Evolutionary conservation across 495 filamentous ascomycete species (phyloP).

Genomic region (Tuber magnatum): DNA sequence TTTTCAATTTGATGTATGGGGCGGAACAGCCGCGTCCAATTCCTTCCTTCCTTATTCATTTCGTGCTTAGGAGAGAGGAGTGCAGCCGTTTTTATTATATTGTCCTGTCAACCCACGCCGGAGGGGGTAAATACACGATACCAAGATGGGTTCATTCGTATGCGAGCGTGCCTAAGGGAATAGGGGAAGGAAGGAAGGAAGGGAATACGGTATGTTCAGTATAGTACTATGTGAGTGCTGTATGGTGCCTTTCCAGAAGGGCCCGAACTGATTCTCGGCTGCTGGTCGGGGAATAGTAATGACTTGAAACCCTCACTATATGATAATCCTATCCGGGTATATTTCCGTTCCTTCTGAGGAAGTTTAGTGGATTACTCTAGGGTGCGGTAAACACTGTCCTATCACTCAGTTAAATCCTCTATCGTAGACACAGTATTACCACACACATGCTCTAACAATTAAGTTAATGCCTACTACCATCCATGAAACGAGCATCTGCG

Average conservation of each 20-base stretch:
- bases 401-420: background rate
- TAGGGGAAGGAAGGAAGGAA: conserved; percentile 24
- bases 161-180: background rate
- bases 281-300: background rate
- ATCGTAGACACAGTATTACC: background rate
- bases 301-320: background rate
- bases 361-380: background rate
- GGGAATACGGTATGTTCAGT: conserved; percentile 10
- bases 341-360: background rate
- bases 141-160: background rate
- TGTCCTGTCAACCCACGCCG: background rate
- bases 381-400: background rate
- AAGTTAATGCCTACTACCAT: background rate
- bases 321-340: background rate
- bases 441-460: background rate
- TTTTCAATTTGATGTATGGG: too few relatives aligned
- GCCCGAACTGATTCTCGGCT: background rate
- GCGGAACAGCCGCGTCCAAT: too few relatives aligned
- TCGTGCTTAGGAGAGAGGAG: background rate
- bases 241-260: background rate
- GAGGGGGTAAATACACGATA: conserved; percentile 3
- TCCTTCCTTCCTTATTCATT: background rate
- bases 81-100: background rate
- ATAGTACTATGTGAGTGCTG: conserved; percentile 5
- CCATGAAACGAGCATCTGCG: background rate